Percentiles rank a stretch among this genome's conserved stretches.
These are phyloP conservation scores for Podospora sp. DNA, from an alignment of 495 filamentous ascomycete genomes.

Conservation along the genomic window DNA sequence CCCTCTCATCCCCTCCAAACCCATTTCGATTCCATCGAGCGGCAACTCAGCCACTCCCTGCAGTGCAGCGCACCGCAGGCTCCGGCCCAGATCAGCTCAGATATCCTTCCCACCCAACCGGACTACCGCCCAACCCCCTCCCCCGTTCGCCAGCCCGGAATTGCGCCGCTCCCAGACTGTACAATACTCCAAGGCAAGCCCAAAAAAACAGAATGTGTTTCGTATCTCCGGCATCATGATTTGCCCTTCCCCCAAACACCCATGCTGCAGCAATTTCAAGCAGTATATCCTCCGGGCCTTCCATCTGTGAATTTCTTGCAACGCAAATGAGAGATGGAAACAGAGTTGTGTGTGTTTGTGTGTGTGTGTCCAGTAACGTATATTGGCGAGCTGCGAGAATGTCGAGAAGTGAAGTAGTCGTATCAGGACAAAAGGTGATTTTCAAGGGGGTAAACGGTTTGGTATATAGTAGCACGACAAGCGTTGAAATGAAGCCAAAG, in stretches of 20 bases:
- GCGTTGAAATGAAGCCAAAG: background rate
- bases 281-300: background rate
- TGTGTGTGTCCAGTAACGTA: background rate
- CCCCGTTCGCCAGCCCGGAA: background rate
- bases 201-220: background rate
- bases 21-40: background rate
- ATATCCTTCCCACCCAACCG: background rate
- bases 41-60: conserved; percentile 1
- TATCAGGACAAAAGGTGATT: background rate
- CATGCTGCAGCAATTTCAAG: background rate
- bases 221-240: background rate
- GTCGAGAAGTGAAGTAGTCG: background rate
- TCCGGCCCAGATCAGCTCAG: background rate
- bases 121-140: background rate
- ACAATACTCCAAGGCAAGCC: background rate
- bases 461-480: conserved; percentile 1
- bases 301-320: background rate
- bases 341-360: background rate
- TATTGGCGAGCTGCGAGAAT: too few relatives aligned
- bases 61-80: too few relatives aligned
- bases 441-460: background rate
- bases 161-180: background rate
- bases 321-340: background rate
- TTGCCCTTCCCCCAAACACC: background rate
- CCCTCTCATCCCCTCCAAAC: background rate